These are phyloP conservation scores for Phaffia rhodozyma DNA, from an alignment of 1,284 basidiomycete genomes.

Conservation along the genomic window DNA sequence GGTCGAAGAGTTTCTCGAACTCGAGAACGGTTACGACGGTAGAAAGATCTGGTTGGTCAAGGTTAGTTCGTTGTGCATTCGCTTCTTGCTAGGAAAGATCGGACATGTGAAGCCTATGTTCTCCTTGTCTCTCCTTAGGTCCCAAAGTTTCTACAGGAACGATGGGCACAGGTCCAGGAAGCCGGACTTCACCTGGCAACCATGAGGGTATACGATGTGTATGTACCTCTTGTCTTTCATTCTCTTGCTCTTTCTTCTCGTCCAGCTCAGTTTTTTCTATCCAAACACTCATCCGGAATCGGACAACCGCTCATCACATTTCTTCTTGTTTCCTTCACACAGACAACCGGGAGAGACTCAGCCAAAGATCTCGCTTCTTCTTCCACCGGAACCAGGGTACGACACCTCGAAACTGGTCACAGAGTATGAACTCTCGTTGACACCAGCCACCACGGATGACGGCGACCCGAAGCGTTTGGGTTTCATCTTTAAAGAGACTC, in stretches of 20 bases:
- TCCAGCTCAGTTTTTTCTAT: no score
- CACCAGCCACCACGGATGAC: conserved; percentile 7
- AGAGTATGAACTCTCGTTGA: conserved; percentile 14
- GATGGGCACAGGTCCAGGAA: conserved; percentile 12
- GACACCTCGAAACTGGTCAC: conserved; percentile 2
- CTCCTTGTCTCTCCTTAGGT: neutral
- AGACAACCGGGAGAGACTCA: neutral
- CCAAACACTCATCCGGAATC: neutral
- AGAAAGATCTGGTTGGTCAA: conserved; percentile 19
- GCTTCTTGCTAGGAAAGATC: neutral
- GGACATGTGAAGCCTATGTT: no score
- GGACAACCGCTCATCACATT: neutral
- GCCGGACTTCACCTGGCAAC: conserved; percentile 16
- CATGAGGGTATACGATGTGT: conserved; percentile 17
- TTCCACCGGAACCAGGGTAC: conserved; percentile 5
- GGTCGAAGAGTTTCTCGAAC: conserved; percentile 9
- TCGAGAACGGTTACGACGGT: neutral
- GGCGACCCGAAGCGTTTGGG: neutral
- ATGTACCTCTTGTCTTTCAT: neutral
- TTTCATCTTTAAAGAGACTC: conserved; percentile 7
- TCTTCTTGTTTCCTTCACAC: neutral
- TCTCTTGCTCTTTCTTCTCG: neutral
- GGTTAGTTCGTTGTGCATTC: neutral
- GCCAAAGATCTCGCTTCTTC: conserved; percentile 10
- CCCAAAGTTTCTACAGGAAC: conserved; percentile 18